Conservation (phyloP, 202 grass and related monocot genomes). For the Hordeum pubiflorum region DNA sequence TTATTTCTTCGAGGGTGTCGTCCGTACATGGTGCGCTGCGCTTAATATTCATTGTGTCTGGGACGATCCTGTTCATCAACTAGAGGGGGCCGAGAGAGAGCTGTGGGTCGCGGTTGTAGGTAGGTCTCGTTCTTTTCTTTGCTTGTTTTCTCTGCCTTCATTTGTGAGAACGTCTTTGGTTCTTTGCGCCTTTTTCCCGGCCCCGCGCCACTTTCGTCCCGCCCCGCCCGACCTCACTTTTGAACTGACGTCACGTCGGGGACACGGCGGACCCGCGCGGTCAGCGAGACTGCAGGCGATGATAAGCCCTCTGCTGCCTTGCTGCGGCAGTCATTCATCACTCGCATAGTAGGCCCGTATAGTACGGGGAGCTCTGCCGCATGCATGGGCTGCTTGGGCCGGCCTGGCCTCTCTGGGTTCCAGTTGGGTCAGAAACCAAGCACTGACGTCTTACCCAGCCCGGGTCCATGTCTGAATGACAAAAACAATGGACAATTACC, state of each 20-base stretch:
- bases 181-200: slow-evolving; percentile 18
- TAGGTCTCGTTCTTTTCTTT: neutral
- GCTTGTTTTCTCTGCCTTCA: neutral
- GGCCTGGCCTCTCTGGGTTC: neutral
- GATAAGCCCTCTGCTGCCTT: neutral
- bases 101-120: neutral
- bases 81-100: no score
- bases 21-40: slow-evolving; percentile 27
- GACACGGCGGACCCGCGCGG: neutral
- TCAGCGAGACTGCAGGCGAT: neutral
- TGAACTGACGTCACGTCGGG: slow-evolving; percentile 25
- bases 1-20: slow-evolving; percentile 8
- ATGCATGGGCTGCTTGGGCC: neutral
- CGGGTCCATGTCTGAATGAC: no score
- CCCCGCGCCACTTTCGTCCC: neutral
- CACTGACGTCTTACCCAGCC: no score
- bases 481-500: no score
- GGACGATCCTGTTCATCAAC: neutral
- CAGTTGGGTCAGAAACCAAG: neutral
- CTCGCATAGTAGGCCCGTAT: neutral
- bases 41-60: slow-evolving; percentile 23
- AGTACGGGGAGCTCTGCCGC: neutral
- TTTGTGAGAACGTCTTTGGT: neutral
- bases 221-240: neutral
- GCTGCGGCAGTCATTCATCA: neutral